A percentile compares a stretch with the other conserved stretches of the same genome.
Conservation (phyloP, 2,329 filamentous ascomycete species). For the Nemania bipapillata region DNA sequence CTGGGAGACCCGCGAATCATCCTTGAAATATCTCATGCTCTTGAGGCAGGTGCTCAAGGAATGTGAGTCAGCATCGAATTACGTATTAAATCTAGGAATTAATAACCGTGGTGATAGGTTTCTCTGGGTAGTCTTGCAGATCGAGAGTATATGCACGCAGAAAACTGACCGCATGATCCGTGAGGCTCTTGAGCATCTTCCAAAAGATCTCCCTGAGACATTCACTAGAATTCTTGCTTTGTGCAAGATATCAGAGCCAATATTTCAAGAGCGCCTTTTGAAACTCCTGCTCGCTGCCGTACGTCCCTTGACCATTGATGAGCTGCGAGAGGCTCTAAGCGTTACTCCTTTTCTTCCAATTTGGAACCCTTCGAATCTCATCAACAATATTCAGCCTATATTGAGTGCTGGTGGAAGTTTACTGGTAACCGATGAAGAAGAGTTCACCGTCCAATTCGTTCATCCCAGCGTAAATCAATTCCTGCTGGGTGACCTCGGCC, state of each 20-base stretch:
- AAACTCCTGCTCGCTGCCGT: neutral
- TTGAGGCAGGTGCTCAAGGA: constrained; percentile 48
- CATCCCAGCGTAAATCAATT: constrained; percentile 31
- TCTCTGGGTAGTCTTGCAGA: constrained; percentile 15
- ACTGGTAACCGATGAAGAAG: constrained; percentile 28
- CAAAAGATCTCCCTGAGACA: constrained; percentile 8
- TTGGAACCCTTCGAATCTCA: constrained; percentile 17
- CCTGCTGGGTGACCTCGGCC: constrained; percentile 10
- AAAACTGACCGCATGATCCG: constrained; percentile 12
- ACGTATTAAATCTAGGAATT: neutral
- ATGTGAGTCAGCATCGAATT: constrained; percentile 45
- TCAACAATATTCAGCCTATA: constrained; percentile 21
- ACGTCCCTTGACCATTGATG: constrained; percentile 1
- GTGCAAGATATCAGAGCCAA: neutral
- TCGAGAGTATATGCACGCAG: constrained; percentile 5
- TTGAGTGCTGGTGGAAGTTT: constrained; percentile 22
- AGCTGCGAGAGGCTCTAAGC: constrained; percentile 12
- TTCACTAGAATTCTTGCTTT: neutral
- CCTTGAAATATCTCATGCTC: constrained; percentile 33
- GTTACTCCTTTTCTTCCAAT: neutral
- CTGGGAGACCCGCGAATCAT: constrained; percentile 29
- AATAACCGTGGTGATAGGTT: neutral
- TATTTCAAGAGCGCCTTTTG: neutral
- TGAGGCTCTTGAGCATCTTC: neutral
- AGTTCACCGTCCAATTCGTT: constrained; percentile 19